phyloP scores from a whole-genome alignment of 1,139 yeast species.

The Pichia sp. region DNA sequence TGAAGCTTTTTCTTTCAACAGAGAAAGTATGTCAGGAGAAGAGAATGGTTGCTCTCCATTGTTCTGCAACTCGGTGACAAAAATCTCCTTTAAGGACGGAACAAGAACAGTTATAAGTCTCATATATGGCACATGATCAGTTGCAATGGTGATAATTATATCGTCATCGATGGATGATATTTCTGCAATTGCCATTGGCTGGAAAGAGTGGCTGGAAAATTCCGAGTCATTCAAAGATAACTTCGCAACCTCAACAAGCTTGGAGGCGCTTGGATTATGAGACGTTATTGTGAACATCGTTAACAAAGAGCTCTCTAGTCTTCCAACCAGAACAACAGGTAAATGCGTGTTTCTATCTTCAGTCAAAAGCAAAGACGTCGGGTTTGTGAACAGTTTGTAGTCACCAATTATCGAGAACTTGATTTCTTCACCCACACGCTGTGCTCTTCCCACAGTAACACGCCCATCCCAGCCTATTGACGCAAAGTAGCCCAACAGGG shows the following conservation, averaged over 20 bases:
- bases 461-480: constrained; percentile 62
- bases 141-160: constrained; percentile 37
- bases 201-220: constrained; percentile 63
- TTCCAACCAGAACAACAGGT: constrained; percentile 49
- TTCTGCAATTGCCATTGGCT: constrained; percentile 49
- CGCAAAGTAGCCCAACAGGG: constrained; percentile 37
- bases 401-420: constrained; percentile 30
- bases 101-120: constrained; percentile 50
- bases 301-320: constrained; percentile 56
- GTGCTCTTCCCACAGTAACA: constrained; percentile 40
- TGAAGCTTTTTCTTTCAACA: neutral
- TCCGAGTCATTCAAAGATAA: constrained; percentile 72
- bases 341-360: constrained; percentile 17
- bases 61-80: neutral
- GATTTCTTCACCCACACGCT: constrained; percentile 15
- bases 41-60: neutral
- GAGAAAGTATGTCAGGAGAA: neutral
- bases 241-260: constrained; percentile 38
- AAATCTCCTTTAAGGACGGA: constrained; percentile 32
- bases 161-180: constrained; percentile 4
- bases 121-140: constrained; percentile 77
- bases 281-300: constrained; percentile 38
- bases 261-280: neutral
- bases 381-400: constrained; percentile 41
- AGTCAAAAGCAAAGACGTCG: constrained; percentile 40